Conservation (phyloP, 768 basidiomycete species). For the Mycena leptocephala region DNA sequence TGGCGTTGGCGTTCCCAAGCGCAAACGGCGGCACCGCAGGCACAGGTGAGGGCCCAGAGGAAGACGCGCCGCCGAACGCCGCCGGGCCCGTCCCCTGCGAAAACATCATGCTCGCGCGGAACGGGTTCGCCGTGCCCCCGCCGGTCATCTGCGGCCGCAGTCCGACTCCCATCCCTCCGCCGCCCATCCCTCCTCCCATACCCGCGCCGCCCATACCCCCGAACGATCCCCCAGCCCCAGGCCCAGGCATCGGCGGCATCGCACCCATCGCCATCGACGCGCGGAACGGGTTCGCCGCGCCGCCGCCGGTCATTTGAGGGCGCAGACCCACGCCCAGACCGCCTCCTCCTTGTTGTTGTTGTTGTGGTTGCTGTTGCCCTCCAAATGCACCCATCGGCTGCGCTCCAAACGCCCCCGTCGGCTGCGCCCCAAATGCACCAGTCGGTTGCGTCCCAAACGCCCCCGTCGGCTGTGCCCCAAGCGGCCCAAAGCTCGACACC, state of each 20-base stretch:
- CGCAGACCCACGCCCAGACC: conserved; percentile 47
- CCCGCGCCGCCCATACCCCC: not conserved
- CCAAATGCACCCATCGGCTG: conserved; percentile 48
- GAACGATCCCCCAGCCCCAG: too few relatives aligned
- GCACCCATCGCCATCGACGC: too few relatives aligned
- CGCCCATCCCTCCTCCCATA: not conserved
- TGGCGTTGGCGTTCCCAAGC: conserved; percentile 36
- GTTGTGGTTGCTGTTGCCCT: conserved; percentile 38
- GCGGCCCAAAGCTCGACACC: conserved; percentile 27
- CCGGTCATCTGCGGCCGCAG: conserved; percentile 80
- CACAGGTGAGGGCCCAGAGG: not conserved
- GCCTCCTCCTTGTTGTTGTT: conserved; percentile 27
- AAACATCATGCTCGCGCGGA: conserved; percentile 84
- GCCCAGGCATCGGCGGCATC: too few relatives aligned
- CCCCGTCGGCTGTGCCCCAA: conserved; percentile 31
- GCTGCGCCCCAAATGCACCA: conserved; percentile 41
- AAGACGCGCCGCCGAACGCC: conserved; percentile 46
- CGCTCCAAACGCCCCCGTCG: conserved; percentile 60
- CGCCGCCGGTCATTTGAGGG: conserved; percentile 61
- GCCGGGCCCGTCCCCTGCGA: conserved; percentile 76
- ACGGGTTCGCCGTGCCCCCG: conserved; percentile 72
- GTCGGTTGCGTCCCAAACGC: too few relatives aligned
- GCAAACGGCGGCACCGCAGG: conserved; percentile 35
- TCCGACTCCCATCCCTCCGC: conserved; percentile 58
- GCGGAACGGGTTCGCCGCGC: conserved; percentile 82